Percentiles rank a stretch among this genome's conserved stretches.
These are phyloP conservation scores for Linum lewisii DNA, from an alignment of 345 rosid genomes.

Conservation along the genomic window DNA sequence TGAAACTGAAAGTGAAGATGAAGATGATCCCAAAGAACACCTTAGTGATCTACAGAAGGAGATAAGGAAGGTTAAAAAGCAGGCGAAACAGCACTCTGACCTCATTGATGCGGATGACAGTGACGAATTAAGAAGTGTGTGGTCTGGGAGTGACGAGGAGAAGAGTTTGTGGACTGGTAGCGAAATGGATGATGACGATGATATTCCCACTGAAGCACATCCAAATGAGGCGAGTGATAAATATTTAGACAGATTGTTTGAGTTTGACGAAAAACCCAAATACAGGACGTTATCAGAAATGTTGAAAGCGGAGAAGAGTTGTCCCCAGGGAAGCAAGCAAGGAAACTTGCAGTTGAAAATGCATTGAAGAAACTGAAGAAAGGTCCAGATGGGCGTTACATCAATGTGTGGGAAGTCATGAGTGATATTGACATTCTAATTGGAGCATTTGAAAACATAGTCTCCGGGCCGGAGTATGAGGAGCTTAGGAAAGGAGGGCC, in stretches of 20 bases:
- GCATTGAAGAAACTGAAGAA: slow-evolving; percentile 86
- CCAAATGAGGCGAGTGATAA: slow-evolving; percentile 75
- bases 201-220: slow-evolving; percentile 69
- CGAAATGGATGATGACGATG: slow-evolving; percentile 73
- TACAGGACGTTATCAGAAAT: slow-evolving; percentile 74
- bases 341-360: slow-evolving; percentile 87
- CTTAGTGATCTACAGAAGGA: slow-evolving; percentile 33
- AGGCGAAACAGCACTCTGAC: slow-evolving; percentile 63
- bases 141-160: slow-evolving; percentile 93
- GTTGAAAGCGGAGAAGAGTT: slow-evolving; percentile 71
- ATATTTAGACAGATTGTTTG: slow-evolving; percentile 68
- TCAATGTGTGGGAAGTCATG: slow-evolving; percentile 92
- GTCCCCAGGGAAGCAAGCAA: slow-evolving; percentile 80
- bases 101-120: slow-evolving; percentile 79
- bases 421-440: slow-evolving; percentile 76
- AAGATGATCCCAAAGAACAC: slow-evolving; percentile 13
- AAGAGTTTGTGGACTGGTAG: slow-evolving; percentile 89
- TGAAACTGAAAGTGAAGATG: slow-evolving; percentile 38
- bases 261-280: slow-evolving; percentile 87
- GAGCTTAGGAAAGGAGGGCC: slow-evolving; percentile 94
- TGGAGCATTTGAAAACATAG: slow-evolving; percentile 82
- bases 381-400: slow-evolving; percentile 90
- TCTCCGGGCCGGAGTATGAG: slow-evolving; percentile 88
- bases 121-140: slow-evolving; percentile 72
- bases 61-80: slow-evolving; percentile 55